Evolutionary conservation across 176 grass and related monocot species (phyloP), one percentile per base, ranked within the genome.

Genomic region (Saccharum spontaneum): DNA sequence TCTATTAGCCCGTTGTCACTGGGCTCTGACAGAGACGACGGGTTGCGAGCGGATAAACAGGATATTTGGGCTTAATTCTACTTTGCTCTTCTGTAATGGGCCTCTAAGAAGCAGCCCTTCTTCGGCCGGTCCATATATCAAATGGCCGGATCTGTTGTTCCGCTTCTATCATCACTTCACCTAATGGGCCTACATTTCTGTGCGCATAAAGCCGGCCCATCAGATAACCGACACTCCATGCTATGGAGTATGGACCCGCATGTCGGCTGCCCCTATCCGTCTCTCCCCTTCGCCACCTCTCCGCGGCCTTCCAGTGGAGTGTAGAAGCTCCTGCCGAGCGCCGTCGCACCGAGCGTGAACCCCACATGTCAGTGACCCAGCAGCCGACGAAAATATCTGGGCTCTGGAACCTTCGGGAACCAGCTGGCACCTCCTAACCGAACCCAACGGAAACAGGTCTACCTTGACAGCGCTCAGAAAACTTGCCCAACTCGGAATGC

Each of bases 321-420:
- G 45, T 73, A 7, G 48, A 84, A 84, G 61, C 18, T 52, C 38
- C 36, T 10, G 7, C 24, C 3, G 20, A 84, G 26, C 26, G 23
- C 16, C 50, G 50, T 7, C 50, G 50, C 1, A 12, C 46, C 59
- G 1, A 12, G 10, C 14, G 52, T 3, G 26, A 52, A 13, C 17
- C 87, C 86, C 43, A 20, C 33, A 22, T 23, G 76, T 75, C 82
- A 81, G 70, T 1, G 4, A 50, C 69, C 14, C 48, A 68, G 1
- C n/a, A 3, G 4, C 54, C 22, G n/a, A 76, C 18, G 52, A 61
- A 86, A 75, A 82, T 57, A 77, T 89, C 72, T 44, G 80, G 23
- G 6, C 37, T 72, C 80, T 37, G 33, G 78, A 90, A 77, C 43
- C 67, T 82, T 90, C 83, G 9, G 20, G 73, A 86, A 81, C 72